Percentiles rank a stretch among this genome's conserved stretches.
phyloP scores from a whole-genome alignment of 352 stramenopile species.

The Plasmopara viticola region DNA sequence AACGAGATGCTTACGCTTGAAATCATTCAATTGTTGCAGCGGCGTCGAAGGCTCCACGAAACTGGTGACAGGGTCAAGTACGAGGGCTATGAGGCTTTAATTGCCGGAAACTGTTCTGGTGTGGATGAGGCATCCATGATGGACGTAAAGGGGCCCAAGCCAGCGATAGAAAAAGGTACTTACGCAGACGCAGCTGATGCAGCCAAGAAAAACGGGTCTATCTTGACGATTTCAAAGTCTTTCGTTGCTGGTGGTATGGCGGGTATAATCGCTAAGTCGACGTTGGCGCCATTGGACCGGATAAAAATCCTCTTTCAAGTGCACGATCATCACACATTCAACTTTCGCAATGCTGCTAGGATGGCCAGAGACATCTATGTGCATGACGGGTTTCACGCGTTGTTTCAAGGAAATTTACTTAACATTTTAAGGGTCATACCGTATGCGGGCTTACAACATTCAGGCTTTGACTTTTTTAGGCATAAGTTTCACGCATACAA shows the following conservation, averaged over 20 bases:
- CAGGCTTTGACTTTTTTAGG: conserved; percentile 78
- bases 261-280: conserved; percentile 71
- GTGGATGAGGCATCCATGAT: conserved; percentile 17
- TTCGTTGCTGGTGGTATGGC: conserved; percentile 70
- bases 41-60: conserved; percentile 15
- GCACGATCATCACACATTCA: conserved; percentile 63
- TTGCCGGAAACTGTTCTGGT: conserved; percentile 15
- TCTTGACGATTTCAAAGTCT: conserved; percentile 73
- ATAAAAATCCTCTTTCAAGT: conserved; percentile 87
- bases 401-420: conserved; percentile 72
- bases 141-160: conserved; percentile 4
- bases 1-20: conserved; percentile 29
- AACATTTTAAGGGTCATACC: conserved; percentile 78
- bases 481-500: conserved; percentile 80
- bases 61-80: conserved; percentile 6
- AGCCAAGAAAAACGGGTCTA: conserved; percentile 31
- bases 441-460: conserved; percentile 76
- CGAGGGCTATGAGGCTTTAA: conserved; percentile 22
- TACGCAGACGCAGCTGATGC: conserved; percentile 12
- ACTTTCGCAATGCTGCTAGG: conserved; percentile 57
- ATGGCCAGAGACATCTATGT: conserved; percentile 64
- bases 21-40: conserved; percentile 29
- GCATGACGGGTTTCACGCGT: conserved; percentile 55
- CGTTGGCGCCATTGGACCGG: conserved; percentile 66
- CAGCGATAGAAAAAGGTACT: background rate